Percentiles rank a stretch among this genome's conserved stretches.
phyloP scores from a whole-genome alignment of 1,284 basidiomycete species.

The Rugosomyces carneus region DNA sequence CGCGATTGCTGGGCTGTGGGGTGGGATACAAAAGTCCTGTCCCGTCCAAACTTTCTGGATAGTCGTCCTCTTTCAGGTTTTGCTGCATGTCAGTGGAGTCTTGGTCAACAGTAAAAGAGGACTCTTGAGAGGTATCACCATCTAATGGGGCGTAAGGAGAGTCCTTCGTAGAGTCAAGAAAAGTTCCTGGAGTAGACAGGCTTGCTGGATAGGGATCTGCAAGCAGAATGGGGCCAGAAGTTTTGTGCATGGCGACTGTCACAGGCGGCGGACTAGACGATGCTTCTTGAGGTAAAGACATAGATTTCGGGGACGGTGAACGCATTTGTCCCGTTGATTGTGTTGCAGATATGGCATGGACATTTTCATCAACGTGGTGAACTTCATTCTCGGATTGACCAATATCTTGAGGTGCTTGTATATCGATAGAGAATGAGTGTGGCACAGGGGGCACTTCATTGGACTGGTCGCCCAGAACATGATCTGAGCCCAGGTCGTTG shows the following conservation, averaged over 20 bases:
- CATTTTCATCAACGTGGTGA: background rate
- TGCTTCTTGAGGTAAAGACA: background rate
- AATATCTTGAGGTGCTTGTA: background rate
- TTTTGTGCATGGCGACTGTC: slow-evolving; percentile 20
- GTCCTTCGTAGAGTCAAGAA: slow-evolving; percentile 9
- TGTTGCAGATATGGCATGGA: background rate
- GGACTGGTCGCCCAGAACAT: background rate
- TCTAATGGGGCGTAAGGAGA: slow-evolving; percentile 19
- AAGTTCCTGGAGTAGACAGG: slow-evolving; percentile 31
- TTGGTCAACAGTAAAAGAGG: slow-evolving; percentile 15
- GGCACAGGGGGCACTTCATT: background rate
- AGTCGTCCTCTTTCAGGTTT: slow-evolving; percentile 4
- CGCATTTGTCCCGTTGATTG: background rate
- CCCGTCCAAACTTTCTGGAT: slow-evolving; percentile 9
- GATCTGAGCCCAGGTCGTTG: background rate
- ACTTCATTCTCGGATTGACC: background rate
- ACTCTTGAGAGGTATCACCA: slow-evolving; percentile 20
- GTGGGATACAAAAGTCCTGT: slow-evolving; percentile 21
- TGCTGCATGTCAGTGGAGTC: slow-evolving; percentile 16
- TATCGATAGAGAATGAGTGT: background rate
- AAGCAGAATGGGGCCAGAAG: slow-evolving; percentile 28
- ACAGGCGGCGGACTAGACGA: slow-evolving; percentile 5
- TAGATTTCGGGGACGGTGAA: background rate
- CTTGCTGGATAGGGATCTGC: slow-evolving; percentile 37
- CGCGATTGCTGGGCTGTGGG: slow-evolving; percentile 3